phyloP scores from a whole-genome alignment of 345 rosid genomes.

The Kernera saxatilis region DNA sequence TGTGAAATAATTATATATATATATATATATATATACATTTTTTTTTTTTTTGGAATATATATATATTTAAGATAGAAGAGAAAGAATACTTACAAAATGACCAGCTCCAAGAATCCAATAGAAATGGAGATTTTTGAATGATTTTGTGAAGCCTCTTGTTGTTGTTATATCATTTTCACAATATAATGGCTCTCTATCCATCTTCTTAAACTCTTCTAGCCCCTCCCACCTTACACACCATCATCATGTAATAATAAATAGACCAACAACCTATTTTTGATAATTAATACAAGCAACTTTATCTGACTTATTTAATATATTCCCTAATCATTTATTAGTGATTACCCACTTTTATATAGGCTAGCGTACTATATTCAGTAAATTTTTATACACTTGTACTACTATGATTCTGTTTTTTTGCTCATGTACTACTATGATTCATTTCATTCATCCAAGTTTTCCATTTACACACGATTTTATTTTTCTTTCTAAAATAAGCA shows the following conservation, averaged over 20 bases:
- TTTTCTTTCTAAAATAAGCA: too few species aligned
- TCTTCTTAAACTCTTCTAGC: constrained; percentile 35
- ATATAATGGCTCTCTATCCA: constrained; percentile 45
- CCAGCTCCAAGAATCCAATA: constrained; percentile 98
- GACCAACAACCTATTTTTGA: not conserved
- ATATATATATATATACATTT: not conserved
- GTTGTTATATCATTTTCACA: constrained; percentile 48
- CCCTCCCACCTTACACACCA: constrained; percentile 68
- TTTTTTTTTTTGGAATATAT: too few species aligned
- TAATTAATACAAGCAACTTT: constrained; percentile 10
- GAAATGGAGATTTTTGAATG: constrained; percentile 68
- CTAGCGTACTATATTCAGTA: not conserved
- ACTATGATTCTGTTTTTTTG: too few species aligned
- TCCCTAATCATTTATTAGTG: not conserved
- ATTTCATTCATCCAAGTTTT: too few species aligned
- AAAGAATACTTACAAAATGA: constrained; percentile 69
- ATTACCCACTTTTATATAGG: not conserved
- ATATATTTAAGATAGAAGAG: not conserved
- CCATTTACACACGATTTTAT: too few species aligned
- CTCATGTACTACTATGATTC: too few species aligned
- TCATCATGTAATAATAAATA: not conserved
- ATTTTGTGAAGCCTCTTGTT: constrained; percentile 59
- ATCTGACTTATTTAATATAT: not conserved
- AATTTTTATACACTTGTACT: not conserved
- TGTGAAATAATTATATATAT: not conserved